Percentiles rank a stretch among this genome's conserved stretches.
Evolutionary conservation across 306 rosid species (phyloP).

Genomic region (Dalbergia cultrata): DNA sequence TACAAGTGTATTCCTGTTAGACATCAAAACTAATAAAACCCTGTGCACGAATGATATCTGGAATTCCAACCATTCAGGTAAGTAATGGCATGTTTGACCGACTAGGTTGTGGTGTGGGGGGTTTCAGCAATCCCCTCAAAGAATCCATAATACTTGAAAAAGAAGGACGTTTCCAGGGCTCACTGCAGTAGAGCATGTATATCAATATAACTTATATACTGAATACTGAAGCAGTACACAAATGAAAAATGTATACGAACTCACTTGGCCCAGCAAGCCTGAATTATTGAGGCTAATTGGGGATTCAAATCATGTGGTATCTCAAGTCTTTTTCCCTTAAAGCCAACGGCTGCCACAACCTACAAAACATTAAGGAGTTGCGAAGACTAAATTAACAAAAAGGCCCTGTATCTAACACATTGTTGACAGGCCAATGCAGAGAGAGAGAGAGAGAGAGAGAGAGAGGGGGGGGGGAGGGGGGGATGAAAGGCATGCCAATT

Average conservation of each 20-base stretch:
- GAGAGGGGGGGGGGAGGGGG: too few species aligned
- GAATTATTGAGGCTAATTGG: slow-evolving; percentile 73
- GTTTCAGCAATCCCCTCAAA: slow-evolving; percentile 70
- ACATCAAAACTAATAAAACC: slow-evolving; percentile 56
- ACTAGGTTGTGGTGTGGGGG: slow-evolving; percentile 61
- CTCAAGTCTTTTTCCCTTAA: slow-evolving; percentile 78
- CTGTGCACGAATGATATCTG: slow-evolving; percentile 56
- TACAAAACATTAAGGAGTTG: slow-evolving; percentile 45
- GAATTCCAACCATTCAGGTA: slow-evolving; percentile 50
- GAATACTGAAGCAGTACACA: background rate
- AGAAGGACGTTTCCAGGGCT: slow-evolving; percentile 88
- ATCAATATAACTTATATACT: slow-evolving; percentile 20
- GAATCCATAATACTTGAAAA: slow-evolving; percentile 79
- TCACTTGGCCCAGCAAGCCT: slow-evolving; percentile 92
- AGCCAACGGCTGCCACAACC: slow-evolving; percentile 95
- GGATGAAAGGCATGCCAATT: slow-evolving; percentile 14
- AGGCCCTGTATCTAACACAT: slow-evolving; percentile 27
- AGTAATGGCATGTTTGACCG: slow-evolving; percentile 55
- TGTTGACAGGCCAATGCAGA: background rate
- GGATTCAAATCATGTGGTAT: slow-evolving; percentile 80
- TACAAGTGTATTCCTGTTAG: slow-evolving; percentile 49
- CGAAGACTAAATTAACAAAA: slow-evolving; percentile 7
- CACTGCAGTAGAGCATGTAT: slow-evolving; percentile 63
- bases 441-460: too few species aligned
- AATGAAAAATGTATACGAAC: slow-evolving; percentile 41